Evolutionary conservation across 768 basidiomycete genomes (phyloP).

Genomic region (Phaffia australis): DNA sequence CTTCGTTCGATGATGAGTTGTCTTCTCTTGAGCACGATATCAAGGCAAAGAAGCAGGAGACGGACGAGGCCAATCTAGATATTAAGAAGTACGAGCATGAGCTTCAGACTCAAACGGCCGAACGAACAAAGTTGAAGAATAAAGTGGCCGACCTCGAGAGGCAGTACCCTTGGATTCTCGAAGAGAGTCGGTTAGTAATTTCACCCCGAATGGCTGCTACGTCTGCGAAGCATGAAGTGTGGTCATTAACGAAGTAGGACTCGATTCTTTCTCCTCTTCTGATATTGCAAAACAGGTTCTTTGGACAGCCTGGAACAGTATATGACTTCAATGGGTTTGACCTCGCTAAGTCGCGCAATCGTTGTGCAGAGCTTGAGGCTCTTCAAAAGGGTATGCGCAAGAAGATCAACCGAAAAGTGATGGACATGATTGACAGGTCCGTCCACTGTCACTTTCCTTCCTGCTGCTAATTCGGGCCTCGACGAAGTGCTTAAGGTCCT

Average conservation of each 20-base stretch:
- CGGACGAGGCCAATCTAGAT: constrained; percentile 55
- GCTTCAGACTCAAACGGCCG: constrained; percentile 52
- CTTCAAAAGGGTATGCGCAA: constrained; percentile 81
- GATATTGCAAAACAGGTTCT: constrained; percentile 47
- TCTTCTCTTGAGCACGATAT: constrained; percentile 70
- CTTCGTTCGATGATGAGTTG: constrained; percentile 78
- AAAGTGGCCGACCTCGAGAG: constrained; percentile 59
- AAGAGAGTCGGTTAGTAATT: constrained; percentile 67
- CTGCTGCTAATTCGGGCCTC: not conserved
- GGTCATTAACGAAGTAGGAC: not conserved
- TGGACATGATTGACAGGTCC: constrained; percentile 90
- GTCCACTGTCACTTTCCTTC: constrained; percentile 29
- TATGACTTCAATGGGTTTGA: constrained; percentile 70
- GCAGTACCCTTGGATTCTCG: constrained; percentile 73
- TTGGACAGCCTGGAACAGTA: constrained; percentile 65
- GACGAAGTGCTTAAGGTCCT: not conserved
- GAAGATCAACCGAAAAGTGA: constrained; percentile 88
- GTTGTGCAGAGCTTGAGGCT: constrained; percentile 61
- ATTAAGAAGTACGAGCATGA: constrained; percentile 63
- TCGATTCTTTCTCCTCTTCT: not conserved
- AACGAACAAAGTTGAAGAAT: constrained; percentile 49
- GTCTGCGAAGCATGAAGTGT: no score
- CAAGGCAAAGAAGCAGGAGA: constrained; percentile 64
- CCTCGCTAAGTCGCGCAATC: constrained; percentile 50
- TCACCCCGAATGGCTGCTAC: not conserved